Base-by-base conservation (phyloP, 495 filamentous ascomycete species). In the Pseudoneurospora amorphoporcata region DNA sequence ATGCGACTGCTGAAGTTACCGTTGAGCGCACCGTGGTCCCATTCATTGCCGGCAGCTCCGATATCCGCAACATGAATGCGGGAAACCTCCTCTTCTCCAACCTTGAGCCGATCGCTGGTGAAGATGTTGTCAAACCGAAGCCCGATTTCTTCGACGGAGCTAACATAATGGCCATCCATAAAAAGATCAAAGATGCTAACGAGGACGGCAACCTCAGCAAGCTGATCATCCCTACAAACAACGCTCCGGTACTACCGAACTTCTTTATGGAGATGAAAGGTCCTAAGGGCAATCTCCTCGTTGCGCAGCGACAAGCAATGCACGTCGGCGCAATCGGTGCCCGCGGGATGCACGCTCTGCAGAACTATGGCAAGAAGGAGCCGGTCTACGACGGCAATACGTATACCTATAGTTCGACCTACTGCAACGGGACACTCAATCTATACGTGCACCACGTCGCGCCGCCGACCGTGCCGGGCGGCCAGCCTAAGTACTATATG, bases 251-350 rank as follows among this genome's bases (percentile, higher is more conserved):
- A 8, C 77, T 76, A 35, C 84, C 86, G 5, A 87, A 88, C 72
- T 79, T 81, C 70, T 77, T 79, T 75, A 69, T 83, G 3, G 80
- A 83, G 61, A 81, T 70, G 9, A 86, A 86, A 72, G 78, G 77
- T 3, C 77, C 79, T 0, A 43, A 72, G 68, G 85, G 83, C 39
- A 69, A 69, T 14, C 10, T 73, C 12, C 76, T 72, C 14, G 83
- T 83, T 17, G 78, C 76, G 68, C 39, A 23, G 72, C 78, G 81
- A 41, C 83, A 87, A 73, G 83, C 82, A 43, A 77, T 72, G 58
- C 80, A 83, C 75, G 76, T 84, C 71, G 83, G 84, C 23, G 84
- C 84, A 10, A 69, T 83, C 19, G 85, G 84, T 12, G 84, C 82
- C 39, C 82, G 83, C 69, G 83, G 72, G 39, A 86, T 86, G 78